Evolutionary conservation across 2,329 filamentous ascomycete species (phyloP), one percentile per base, ranked within the genome.

Genomic region (Parastagonospora nodorum): DNA sequence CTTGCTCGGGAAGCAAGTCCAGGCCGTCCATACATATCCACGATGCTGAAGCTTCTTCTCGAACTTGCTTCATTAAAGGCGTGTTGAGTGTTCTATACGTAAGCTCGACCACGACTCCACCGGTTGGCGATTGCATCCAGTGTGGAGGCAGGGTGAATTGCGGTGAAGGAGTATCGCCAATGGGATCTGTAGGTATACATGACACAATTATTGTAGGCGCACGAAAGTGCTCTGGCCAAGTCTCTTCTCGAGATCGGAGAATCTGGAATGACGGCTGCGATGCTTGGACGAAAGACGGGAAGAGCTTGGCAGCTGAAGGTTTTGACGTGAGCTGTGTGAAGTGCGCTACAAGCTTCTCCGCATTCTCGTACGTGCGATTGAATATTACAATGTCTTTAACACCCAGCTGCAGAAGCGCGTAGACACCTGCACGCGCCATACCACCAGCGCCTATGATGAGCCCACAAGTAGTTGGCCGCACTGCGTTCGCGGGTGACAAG

Each of bases 11-110:
- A 9, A 92, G 72, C 29, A 91, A 78, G 59, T 92, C 88, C 12
- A 92, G 75, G 0, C 89, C 88, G 63, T 92, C 88, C 68, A 92
- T 82, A 8, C 88, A 80, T 0, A 91, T 85, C 88, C 88, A 92
- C 30, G 88, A 82, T 55, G 80, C 76, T 48, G 84, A 76, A n/a
- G 84, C 78, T 68, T 84, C 73, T 45, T 78, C 75, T 14, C 86
- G 81, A 47, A 89, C 84, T 62, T 92, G 89, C 29, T 80, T 78
- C 16, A 91, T 77, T 1, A 92, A 75, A 0, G 88, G 88, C 1
- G 88, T 91, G 46, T 87, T 80, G 2, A 90, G 77, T 0, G 87
- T 86, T 64, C 88, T 86, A 72, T 93, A 92, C 1, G 86, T 87
- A 35, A 78, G 80, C 71, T 92, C 88, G 27, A 92, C 77, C 2